Evolutionary conservation across 2,329 filamentous ascomycete genomes (phyloP), one percentile per base, ranked within the genome.

Genomic region (Myriangium duriaei): DNA sequence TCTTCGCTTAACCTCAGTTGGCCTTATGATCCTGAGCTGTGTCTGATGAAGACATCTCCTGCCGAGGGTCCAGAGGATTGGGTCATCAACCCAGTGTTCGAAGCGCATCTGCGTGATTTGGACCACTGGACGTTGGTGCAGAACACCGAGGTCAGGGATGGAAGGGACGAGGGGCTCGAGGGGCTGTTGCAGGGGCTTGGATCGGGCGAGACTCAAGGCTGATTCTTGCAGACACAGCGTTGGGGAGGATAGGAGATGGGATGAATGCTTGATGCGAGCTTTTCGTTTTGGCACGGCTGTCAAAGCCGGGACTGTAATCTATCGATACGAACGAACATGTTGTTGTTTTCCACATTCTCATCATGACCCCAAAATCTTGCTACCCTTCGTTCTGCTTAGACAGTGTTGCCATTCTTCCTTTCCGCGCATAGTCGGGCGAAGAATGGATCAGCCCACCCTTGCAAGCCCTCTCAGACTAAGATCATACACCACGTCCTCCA

Each of bases 401-500:
- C n/a, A n/a, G n/a, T n/a, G n/a, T n/a, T n/a, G n/a, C n/a, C n/a
- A n/a, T n/a, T n/a, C n/a, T n/a, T n/a, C n/a, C n/a, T n/a, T n/a
- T n/a, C n/a, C n/a, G n/a, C n/a, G n/a, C n/a, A n/a, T n/a, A n/a
- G n/a, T n/a, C n/a, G n/a, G n/a, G n/a, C n/a, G n/a, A n/a, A n/a
- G n/a, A n/a, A n/a, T n/a, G n/a, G n/a, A n/a, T n/a, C n/a, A n/a
- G n/a, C n/a, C n/a, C n/a, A 26, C 19, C 38, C 30, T 35, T 4
- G 92, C 69, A 53, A 96, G 59, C 35, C 91, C 88, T 42, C 91
- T 74, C 54, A 98, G 64, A 15, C 83, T 88, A 40, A 98, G 65
- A 58, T 98, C 91, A 55, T 98, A 98, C 35, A 96, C 88, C 10
- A 98, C 86, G 55, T 96, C 91, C 67, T 98, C 91, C 10, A 95